Evolutionary conservation across 768 basidiomycete species (phyloP), one percentile per base, ranked within the genome.

Genomic region (Stropharia rugosoannulata): DNA sequence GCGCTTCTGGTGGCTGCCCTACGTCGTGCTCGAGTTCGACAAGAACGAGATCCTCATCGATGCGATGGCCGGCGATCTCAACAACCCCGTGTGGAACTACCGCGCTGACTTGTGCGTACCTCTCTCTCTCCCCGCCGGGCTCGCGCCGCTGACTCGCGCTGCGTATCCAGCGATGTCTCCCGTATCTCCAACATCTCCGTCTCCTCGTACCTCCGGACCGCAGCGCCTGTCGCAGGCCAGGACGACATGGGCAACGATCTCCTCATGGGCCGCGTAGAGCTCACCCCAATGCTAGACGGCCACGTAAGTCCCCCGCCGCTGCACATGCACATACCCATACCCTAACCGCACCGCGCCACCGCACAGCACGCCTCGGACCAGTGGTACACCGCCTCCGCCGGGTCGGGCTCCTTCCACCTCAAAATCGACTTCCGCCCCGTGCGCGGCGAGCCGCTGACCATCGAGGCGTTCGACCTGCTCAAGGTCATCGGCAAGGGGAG

Each of bases 191-290:
- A 92, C 63, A 89, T 99, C 55, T 86, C 93, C 29, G 85, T 98
- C 27, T 93, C 92, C 5, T 84, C 94, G 1, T 98, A 98, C 73
- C 80, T 99, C 51, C 83, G 97, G 37, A 95, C 93, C 4, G 81
- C 87, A 7, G 81, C 86, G 19, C 80, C 82, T 49, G 74, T 84
- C 54, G 77, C 86, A 63, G 84, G 89, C 40, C 86, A 89, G 59
- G 89, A 91, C 66, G 93, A 97, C 70, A 98, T 98, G 95, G 96
- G 96, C 54, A 95, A 96, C 68, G 97, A 99, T 73, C 67, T 98
- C 55, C 85, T 95, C 64, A 87, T 99, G 73, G 93, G 89, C n/a
- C 87, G 93, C 15, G 85, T 95, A 18, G 93, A 97, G 69, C 83
- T 96, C 58, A 89, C 86, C 0, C 95, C 95, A 8, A 81, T 84